A percentile compares a stretch with the other conserved stretches of the same genome.
These are phyloP conservation scores for Lactarius quietus DNA, from an alignment of 768 basidiomycete genomes.

Conservation along the genomic window DNA sequence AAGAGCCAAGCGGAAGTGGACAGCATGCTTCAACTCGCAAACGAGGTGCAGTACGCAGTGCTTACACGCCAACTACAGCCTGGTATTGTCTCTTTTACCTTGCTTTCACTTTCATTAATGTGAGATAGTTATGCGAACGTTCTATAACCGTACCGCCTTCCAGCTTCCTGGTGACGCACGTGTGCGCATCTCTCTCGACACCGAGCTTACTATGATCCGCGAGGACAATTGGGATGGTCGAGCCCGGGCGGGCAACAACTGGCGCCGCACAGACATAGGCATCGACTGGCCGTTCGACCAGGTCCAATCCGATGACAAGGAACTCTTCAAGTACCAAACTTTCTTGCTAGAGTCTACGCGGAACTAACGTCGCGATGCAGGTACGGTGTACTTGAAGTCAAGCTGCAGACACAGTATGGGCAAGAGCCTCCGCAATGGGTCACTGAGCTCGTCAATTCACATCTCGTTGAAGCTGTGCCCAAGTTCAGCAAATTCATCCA, in stretches of 20 bases:
- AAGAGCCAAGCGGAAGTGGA: slow-evolving; percentile 92
- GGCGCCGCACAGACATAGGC: slow-evolving; percentile 91
- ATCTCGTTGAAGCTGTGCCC: slow-evolving; percentile 95
- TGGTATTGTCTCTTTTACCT: slow-evolving; percentile 45
- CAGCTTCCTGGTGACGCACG: slow-evolving; percentile 98
- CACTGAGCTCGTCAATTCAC: slow-evolving; percentile 89
- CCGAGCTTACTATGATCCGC: slow-evolving; percentile 88
- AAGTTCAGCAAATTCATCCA: slow-evolving; percentile 99
- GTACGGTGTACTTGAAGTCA: slow-evolving; percentile 95
- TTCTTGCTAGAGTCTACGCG: background rate
- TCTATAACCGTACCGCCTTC: slow-evolving; percentile 99
- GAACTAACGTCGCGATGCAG: slow-evolving; percentile 32
- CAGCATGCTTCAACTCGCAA: slow-evolving; percentile 92
- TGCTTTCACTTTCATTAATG: background rate
- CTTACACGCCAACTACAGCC: slow-evolving; percentile 77
- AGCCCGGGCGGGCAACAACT: slow-evolving; percentile 77
- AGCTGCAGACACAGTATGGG: slow-evolving; percentile 93
- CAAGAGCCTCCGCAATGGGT: slow-evolving; percentile 98
- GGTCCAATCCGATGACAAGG: slow-evolving; percentile 72
- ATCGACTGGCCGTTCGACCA: slow-evolving; percentile 90
- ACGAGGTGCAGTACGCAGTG: slow-evolving; percentile 91
- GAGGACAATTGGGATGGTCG: slow-evolving; percentile 96
- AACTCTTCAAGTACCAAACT: slow-evolving; percentile 74
- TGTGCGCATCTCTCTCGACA: slow-evolving; percentile 97
- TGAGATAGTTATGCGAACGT: slow-evolving; percentile 82